Evolutionary conservation across 176 grass and related monocot genomes (phyloP).

Genomic region (Aegilops umbellulata): DNA sequence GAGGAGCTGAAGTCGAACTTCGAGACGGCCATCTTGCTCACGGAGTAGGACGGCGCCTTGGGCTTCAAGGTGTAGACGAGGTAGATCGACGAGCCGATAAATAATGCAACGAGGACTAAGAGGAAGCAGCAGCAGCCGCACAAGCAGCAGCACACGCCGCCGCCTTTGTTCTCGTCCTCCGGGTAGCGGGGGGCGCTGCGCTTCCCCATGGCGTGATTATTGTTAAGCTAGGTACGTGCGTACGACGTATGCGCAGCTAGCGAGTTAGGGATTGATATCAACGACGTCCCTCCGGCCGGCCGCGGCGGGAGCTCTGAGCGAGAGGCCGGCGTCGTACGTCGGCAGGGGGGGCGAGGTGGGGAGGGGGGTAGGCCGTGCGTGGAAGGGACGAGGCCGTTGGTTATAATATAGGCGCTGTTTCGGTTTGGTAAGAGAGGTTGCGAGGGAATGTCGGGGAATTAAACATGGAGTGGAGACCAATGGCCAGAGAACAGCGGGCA

Average conservation of each 20-base stretch:
- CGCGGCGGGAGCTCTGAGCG: constrained; percentile 23
- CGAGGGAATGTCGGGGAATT: constrained; percentile 21
- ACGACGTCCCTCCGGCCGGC: constrained; percentile 29
- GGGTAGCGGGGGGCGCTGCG: constrained; percentile 63
- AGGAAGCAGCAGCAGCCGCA: constrained; percentile 72
- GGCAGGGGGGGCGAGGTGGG: background rate
- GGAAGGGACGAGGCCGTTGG: background rate
- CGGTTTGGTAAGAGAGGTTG: constrained; percentile 4
- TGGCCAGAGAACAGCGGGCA: background rate
- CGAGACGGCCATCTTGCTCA: constrained; percentile 65
- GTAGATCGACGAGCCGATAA: constrained; percentile 23
- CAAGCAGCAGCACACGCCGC: constrained; percentile 43
- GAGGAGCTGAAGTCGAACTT: constrained; percentile 49
- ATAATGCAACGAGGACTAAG: constrained; percentile 43
- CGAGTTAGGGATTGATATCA: background rate
- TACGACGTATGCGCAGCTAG: background rate
- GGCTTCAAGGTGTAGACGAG: constrained; percentile 51
- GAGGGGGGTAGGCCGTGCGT: constrained; percentile 20
- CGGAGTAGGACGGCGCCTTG: constrained; percentile 67
- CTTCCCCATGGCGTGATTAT: constrained; percentile 24
- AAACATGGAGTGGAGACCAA: background rate
- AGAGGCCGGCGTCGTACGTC: constrained; percentile 26
- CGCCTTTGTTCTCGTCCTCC: constrained; percentile 22
- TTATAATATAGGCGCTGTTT: background rate
- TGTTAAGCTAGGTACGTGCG: background rate